Base-by-base conservation (phyloP, 495 filamentous ascomycete genomes). In the Eremomyces bilateralis region DNA sequence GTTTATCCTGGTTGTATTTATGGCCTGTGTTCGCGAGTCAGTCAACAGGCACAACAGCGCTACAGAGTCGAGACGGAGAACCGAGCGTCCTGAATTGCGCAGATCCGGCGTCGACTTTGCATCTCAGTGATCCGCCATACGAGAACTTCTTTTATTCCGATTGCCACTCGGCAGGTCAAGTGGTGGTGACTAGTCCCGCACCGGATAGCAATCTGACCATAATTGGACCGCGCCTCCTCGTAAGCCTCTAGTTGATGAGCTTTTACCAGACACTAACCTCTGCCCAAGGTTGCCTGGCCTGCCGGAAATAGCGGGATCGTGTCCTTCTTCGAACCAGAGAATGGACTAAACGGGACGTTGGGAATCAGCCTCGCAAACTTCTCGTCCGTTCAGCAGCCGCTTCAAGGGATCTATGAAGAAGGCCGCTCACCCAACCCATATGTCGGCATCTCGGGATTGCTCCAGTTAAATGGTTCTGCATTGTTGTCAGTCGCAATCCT, bases 291-390 rank as follows among this genome's bases (percentile, higher is more conserved):
- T 28, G 71, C 71, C 8, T 76, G 71, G 71, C 68, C 71, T 5
- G 65, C 69, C 6, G 71, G 71, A 8, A 65, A 76, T 44, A 73
- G 68, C 36, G 71, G 71, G 20, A 54, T 61, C 20, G 57, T 57
- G 4, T 45, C 60, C 2, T 71, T 58, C 45, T 73, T 73, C 36
- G 51, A 51, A 16, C 62, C 69, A 2, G 42, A 57, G 21, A 65
- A 61, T 41, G 63, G 63, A 17, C 40, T 53, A 18, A 66, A 69
- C 35, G 64, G 66, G n/a, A 57, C 58, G 1, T 53, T 75, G 4
- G 53, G 52, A 6, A 60, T 73, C 31, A 43, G 53, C 27, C 47
- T 75, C 16, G 48, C 59, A 29, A 66, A 67, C 29, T 58, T 52
- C 0, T 58, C 61, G 2, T 22, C 46, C 24, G 46, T 44, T 4